Evolutionary conservation across 2,329 filamentous ascomycete genomes (phyloP), one percentile per base, ranked within the genome.

Genomic region (Claviceps paspali): DNA sequence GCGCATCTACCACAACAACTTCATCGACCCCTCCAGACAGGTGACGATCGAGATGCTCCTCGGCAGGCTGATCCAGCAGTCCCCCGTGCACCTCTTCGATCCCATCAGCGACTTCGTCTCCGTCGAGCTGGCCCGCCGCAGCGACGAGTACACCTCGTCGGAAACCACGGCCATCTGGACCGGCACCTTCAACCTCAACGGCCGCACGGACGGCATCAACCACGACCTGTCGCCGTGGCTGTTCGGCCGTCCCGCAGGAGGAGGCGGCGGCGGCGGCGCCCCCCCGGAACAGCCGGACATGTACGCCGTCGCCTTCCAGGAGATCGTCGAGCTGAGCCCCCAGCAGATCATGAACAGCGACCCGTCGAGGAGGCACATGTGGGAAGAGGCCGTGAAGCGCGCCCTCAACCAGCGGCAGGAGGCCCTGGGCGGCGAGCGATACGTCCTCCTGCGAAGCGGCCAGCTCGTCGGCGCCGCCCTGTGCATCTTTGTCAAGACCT

Each of bases 301-400:
- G 27, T 77, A 93, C 36, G 86, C 82, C 6, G 79, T 95, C 12
- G 91, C 85, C 0, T 96, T 98, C 49, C 91, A 98, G 53, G 91
- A 98, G 57, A 96, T 98, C 44, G 91, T 98, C n/a, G 84, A 94
- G 52, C 65, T 98, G 33, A 95, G 85, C 49, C 91, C 92, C 12
- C 88, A 96, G 55, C 91, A 98, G 52, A 96, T 98, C 52, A 95
- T 98, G 86, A 94, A 92, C 46, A 96, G 87, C 42, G 88, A 98
- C 53, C 91, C 91, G 1, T 76, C 78, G 3, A 73, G 83, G 38
- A 83, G 88, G 46, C 78, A 85, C 44, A 63, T 79, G 15, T 98
- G 91, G 91, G 91, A 98, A 54, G 63, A 69, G 37, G 79, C 82
- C 4, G 86, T 96, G 18, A 79, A 79, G 45, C 67, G 65, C 32